These are phyloP conservation scores for Paragyromitra xinjiangensis DNA, from an alignment of 495 filamentous ascomycete species.

Conservation along the genomic window DNA sequence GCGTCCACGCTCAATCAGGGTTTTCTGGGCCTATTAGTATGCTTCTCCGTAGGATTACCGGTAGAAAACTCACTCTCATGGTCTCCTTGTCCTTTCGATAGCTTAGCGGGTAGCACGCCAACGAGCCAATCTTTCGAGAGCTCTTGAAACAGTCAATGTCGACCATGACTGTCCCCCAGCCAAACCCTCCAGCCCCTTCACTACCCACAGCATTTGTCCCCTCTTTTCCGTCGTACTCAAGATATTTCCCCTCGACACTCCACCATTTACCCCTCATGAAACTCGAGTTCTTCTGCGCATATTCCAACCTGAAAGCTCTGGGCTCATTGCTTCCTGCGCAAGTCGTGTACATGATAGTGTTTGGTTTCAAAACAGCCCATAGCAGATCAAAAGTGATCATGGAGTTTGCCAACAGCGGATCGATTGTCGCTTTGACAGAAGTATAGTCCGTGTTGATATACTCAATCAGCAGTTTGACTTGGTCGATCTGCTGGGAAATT, in stretches of 20 bases:
- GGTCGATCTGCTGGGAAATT: constrained; percentile 70
- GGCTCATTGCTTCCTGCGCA: constrained; percentile 87
- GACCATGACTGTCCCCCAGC: constrained; percentile 73
- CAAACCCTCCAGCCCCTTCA: constrained; percentile 61
- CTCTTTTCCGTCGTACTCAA: constrained; percentile 55
- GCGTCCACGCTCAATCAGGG: constrained; percentile 84
- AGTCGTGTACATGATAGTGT: constrained; percentile 80
- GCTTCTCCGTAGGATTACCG: background rate
- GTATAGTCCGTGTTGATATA: constrained; percentile 86
- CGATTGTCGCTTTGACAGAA: constrained; percentile 79
- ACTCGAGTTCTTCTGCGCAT: constrained; percentile 74
- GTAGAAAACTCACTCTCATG: constrained; percentile 59
- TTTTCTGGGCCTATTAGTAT: constrained; percentile 58
- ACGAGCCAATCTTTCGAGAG: constrained; percentile 79
- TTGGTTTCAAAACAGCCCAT: constrained; percentile 92
- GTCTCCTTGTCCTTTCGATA: constrained; percentile 80
- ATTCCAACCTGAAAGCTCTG: constrained; percentile 88
- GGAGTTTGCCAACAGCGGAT: constrained; percentile 81
- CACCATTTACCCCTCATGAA: constrained; percentile 84
- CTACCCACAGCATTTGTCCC: constrained; percentile 81
- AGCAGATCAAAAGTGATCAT: constrained; percentile 90
- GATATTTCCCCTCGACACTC: constrained; percentile 78
- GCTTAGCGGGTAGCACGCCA: constrained; percentile 80
- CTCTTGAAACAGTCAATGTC: constrained; percentile 84
- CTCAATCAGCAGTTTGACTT: constrained; percentile 79